Evolutionary conservation across 169 alveolate genomes (phyloP).

Genomic region (Plasmodium yoelii): DNA sequence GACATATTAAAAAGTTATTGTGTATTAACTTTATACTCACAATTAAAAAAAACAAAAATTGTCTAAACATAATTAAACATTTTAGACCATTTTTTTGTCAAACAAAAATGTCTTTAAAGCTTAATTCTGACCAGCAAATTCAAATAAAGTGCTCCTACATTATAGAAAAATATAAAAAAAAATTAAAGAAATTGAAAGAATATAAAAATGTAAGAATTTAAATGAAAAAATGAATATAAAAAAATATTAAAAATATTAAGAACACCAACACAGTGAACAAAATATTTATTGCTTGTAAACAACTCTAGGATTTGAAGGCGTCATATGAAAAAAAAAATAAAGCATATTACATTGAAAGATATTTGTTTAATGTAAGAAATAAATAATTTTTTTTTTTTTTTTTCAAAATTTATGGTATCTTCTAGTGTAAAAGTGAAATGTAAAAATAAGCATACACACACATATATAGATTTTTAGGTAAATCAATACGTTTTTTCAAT

Average conservation of each 20-base stretch:
- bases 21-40: too few relatives aligned
- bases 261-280: not conserved
- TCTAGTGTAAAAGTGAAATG: not conserved
- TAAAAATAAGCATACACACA: not conserved
- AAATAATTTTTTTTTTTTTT: not conserved
- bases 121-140: conserved; percentile 15
- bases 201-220: conserved; percentile 16
- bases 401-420: too few relatives aligned
- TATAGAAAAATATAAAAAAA: conserved; percentile 70
- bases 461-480: too few relatives aligned
- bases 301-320: conserved; percentile 28
- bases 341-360: conserved; percentile 47
- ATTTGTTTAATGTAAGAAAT: conserved; percentile 37
- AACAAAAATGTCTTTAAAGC: conserved; percentile 27
- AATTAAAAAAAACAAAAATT: too few relatives aligned
- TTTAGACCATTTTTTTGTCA: too few relatives aligned
- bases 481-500: too few relatives aligned
- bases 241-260: not conserved
- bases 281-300: not conserved
- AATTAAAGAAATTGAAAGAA: conserved; percentile 56
- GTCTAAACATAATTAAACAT: too few relatives aligned
- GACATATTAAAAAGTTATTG: too few relatives aligned
- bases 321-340: conserved; percentile 47
- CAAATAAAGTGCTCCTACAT: conserved; percentile 74
- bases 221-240: conserved; percentile 6